Conservation (phyloP, 495 filamentous ascomycete species). For the Corynascus novoguineensis region DNA sequence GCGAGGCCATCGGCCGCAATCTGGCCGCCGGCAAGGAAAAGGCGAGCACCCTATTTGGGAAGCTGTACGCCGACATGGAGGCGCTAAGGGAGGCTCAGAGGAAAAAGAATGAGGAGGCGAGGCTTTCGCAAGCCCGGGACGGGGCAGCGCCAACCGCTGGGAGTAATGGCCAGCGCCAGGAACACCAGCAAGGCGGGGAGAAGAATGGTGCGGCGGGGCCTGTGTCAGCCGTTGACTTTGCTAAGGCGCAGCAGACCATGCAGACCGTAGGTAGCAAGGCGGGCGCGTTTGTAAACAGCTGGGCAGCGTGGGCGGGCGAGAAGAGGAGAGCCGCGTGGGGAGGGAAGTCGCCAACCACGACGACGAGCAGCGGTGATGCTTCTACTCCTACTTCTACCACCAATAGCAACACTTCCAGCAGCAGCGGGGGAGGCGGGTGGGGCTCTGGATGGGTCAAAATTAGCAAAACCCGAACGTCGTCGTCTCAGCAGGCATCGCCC, state of each 20-base stretch:
- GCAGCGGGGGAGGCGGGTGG: no score
- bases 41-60: slow-evolving; percentile 75
- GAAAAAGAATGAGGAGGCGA: slow-evolving; percentile 57
- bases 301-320: slow-evolving; percentile 92
- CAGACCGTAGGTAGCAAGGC: slow-evolving; percentile 67
- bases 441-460: no score
- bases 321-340: slow-evolving; percentile 52
- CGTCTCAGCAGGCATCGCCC: no score
- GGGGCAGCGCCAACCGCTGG: slow-evolving; percentile 5
- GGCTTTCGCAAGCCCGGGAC: no score
- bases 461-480: not conserved
- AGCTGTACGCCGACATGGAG: slow-evolving; percentile 85
- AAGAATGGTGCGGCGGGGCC: slow-evolving; percentile 27
- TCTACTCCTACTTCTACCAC: not conserved
- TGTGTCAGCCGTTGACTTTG: slow-evolving; percentile 48
- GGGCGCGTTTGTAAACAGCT: slow-evolving; percentile 83
- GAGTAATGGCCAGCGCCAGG: slow-evolving; percentile 1
- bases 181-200: not conserved
- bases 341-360: not conserved
- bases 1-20: slow-evolving; percentile 72
- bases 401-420: not conserved
- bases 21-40: slow-evolving; percentile 79
- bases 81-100: slow-evolving; percentile 75
- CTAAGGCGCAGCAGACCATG: slow-evolving; percentile 62
- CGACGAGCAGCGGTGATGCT: slow-evolving; percentile 5